Evolutionary conservation across 805 yeast genomes (phyloP).

Genomic region (Sungouiozyma ichnusensis): DNA sequence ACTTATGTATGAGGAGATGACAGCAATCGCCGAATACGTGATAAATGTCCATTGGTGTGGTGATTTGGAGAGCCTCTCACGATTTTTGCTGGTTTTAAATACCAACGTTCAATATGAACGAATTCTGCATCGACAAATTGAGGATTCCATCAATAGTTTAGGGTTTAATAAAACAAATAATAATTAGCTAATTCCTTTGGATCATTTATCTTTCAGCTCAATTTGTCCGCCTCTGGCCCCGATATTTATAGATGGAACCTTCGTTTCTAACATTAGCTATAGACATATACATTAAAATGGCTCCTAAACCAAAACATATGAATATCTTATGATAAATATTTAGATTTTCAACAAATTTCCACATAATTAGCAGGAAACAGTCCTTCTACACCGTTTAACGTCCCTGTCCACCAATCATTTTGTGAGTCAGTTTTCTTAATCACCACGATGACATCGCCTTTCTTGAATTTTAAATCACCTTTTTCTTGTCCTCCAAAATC

Average conservation of each 20-base stretch:
- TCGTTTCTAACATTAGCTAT: not conserved
- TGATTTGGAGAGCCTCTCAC: conserved; percentile 16
- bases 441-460: conserved; percentile 88
- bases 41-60: conserved; percentile 29
- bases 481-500: conserved; percentile 83
- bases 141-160: conserved; percentile 17
- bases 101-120: conserved; percentile 18
- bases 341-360: conserved; percentile 41
- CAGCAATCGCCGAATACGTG: conserved; percentile 28
- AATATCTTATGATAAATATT: not conserved
- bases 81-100: conserved; percentile 14
- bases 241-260: no score
- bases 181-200: no score
- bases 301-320: not conserved
- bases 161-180: conserved; percentile 13
- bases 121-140: conserved; percentile 19
- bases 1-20: conserved; percentile 25
- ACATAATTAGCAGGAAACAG: conserved; percentile 97
- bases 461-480: conserved; percentile 88
- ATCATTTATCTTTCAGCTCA: no score
- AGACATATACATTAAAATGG: not conserved
- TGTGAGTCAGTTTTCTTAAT: conserved; percentile 75
- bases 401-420: conserved; percentile 99
- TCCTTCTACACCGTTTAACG: conserved; percentile 72
- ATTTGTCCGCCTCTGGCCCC: no score